Percentiles rank a stretch among this genome's conserved stretches.
phyloP scores from a whole-genome alignment of 2,329 filamentous ascomycete species.

The Didymella segeticola region DNA sequence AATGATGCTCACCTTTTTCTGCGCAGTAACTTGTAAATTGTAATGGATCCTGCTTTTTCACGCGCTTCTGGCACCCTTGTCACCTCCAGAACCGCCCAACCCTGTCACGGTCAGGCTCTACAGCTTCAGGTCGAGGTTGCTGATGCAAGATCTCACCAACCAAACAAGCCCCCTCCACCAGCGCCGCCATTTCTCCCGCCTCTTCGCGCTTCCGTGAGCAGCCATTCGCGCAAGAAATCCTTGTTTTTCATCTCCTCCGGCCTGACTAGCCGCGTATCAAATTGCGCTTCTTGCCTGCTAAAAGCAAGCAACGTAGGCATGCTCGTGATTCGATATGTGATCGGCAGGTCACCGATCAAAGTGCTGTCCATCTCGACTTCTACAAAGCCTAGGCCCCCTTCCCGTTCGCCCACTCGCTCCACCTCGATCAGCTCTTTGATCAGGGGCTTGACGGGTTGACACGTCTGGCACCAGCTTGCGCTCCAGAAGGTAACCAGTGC shows the following conservation, averaged over 20 bases:
- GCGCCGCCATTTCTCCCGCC: slow-evolving; percentile 53
- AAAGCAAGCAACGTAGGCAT: slow-evolving; percentile 60
- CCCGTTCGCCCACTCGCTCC: slow-evolving; percentile 53
- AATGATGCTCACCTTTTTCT: no score
- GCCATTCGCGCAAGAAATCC: slow-evolving; percentile 55
- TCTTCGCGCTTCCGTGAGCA: slow-evolving; percentile 56
- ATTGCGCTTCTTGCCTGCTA: slow-evolving; percentile 57
- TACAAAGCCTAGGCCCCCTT: slow-evolving; percentile 56
- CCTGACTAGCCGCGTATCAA: slow-evolving; percentile 53
- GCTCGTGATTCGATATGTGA: slow-evolving; percentile 54
- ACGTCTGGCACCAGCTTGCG: slow-evolving; percentile 56
- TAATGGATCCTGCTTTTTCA: no score
- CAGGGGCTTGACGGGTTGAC: slow-evolving; percentile 52
- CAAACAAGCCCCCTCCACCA: slow-evolving; percentile 53
- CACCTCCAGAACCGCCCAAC: slow-evolving; percentile 10
- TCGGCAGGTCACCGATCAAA: slow-evolving; percentile 50
- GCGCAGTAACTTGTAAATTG: no score
- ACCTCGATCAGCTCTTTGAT: slow-evolving; percentile 52
- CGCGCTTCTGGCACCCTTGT: slow-evolving; percentile 1
- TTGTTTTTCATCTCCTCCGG: slow-evolving; percentile 56
- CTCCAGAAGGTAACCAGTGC: slow-evolving; percentile 60
- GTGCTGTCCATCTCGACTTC: slow-evolving; percentile 58
- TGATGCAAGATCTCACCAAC: slow-evolving; percentile 26
- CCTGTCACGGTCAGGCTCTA: slow-evolving; percentile 13
- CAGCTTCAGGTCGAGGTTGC: background rate